Evolutionary conservation across 805 yeast genomes (phyloP).

Genomic region (Ogataea nonfermentans): DNA sequence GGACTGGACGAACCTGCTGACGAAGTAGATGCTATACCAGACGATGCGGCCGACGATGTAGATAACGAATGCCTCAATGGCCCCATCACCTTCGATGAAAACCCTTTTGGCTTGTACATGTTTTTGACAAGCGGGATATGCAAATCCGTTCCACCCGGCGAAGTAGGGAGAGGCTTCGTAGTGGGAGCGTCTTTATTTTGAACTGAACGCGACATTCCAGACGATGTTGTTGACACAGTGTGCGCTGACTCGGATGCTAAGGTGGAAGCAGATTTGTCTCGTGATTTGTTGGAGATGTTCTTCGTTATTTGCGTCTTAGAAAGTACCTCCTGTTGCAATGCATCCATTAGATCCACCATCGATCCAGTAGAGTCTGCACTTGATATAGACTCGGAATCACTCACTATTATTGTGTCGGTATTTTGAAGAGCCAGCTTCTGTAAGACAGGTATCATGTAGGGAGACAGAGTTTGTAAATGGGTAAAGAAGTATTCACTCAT

Average conservation of each 20-base stretch:
- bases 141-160: slow-evolving; percentile 1
- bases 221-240: slow-evolving; percentile 8
- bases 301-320: slow-evolving; percentile 4
- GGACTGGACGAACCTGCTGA: not conserved
- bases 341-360: slow-evolving; percentile 27
- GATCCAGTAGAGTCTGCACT: slow-evolving; percentile 17
- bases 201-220: not conserved
- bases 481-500: slow-evolving; percentile 18
- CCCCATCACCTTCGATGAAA: slow-evolving; percentile 21
- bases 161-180: slow-evolving; percentile 3
- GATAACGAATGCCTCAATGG: slow-evolving; percentile 20
- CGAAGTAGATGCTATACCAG: slow-evolving; percentile 7
- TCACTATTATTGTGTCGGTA: not conserved
- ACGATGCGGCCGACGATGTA: slow-evolving; percentile 12
- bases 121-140: slow-evolving; percentile 11
- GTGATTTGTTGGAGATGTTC: not conserved
- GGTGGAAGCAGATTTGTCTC: slow-evolving; percentile 10
- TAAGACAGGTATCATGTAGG: slow-evolving; percentile 20
- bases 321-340: slow-evolving; percentile 18
- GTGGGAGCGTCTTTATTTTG: slow-evolving; percentile 1
- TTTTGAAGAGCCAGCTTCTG: slow-evolving; percentile 12
- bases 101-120: slow-evolving; percentile 13
- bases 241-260: slow-evolving; percentile 10
- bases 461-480: slow-evolving; percentile 22
- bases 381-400: slow-evolving; percentile 15